These are phyloP conservation scores for Aspergillus melleus DNA, from an alignment of 2,329 filamentous ascomycete genomes.

Conservation along the genomic window DNA sequence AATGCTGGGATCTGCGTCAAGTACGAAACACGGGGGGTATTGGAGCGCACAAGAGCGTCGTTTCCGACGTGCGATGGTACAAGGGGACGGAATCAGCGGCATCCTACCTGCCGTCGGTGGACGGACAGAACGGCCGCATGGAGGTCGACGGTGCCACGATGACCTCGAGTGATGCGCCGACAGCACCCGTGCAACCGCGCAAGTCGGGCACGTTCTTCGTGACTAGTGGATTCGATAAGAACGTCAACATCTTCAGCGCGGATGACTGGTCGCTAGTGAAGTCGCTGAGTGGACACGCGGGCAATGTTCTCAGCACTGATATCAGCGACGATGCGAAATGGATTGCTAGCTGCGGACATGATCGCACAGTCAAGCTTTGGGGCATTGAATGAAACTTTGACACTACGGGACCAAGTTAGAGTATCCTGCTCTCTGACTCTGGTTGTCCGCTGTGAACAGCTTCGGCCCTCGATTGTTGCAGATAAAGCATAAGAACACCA, in stretches of 20 bases:
- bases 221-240: slow-evolving; percentile 87
- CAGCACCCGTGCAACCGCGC: slow-evolving; percentile 62
- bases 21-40: slow-evolving; percentile 81
- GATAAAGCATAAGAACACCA: background rate
- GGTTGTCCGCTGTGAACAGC: slow-evolving; percentile 23
- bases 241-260: slow-evolving; percentile 91
- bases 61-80: slow-evolving; percentile 92
- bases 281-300: slow-evolving; percentile 84
- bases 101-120: slow-evolving; percentile 59
- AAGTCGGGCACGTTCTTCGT: slow-evolving; percentile 91
- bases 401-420: background rate
- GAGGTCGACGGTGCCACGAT: slow-evolving; percentile 29
- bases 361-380: slow-evolving; percentile 96
- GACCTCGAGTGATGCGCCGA: slow-evolving; percentile 18
- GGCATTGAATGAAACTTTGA: slow-evolving; percentile 68
- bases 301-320: slow-evolving; percentile 88
- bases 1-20: slow-evolving; percentile 95
- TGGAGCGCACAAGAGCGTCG: slow-evolving; percentile 85
- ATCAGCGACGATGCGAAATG: slow-evolving; percentile 81
- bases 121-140: slow-evolving; percentile 63
- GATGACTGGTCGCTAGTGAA: slow-evolving; percentile 94
- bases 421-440: background rate
- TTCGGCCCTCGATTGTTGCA: background rate
- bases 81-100: slow-evolving; percentile 78
- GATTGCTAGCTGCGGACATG: slow-evolving; percentile 93